Conservation (phyloP, 208 protist species). For the Tritrichomonas foetus region DNA sequence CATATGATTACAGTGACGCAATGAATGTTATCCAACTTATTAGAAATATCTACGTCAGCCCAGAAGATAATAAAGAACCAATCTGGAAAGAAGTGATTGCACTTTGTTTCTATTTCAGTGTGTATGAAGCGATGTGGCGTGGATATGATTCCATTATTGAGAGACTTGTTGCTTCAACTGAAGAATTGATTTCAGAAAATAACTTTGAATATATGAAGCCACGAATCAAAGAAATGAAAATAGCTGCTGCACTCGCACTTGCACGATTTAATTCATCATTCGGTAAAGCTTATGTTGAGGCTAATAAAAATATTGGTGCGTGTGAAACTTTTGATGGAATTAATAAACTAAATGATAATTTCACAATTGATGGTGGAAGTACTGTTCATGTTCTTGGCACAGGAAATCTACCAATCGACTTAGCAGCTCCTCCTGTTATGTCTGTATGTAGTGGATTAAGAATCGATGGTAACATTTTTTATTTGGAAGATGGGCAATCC, state of each 20-base stretch:
- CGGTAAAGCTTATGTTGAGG: not conserved
- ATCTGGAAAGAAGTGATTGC: not conserved
- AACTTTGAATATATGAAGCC: not conserved
- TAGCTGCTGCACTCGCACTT: not conserved
- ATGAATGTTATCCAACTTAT: not conserved
- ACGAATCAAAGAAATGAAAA: not conserved
- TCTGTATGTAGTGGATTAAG: not conserved
- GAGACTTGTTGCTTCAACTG: not conserved
- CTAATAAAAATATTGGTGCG: not conserved
- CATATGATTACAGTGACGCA: not conserved
- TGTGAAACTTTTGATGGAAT: not conserved
- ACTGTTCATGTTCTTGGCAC: not conserved
- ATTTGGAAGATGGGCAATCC: not conserved
- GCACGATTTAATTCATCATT: not conserved
- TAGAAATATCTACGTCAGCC: not conserved
- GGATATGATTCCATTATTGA: not conserved
- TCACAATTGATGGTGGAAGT: not conserved
- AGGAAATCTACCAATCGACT: not conserved
- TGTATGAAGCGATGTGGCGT: slow-evolving; percentile 8
- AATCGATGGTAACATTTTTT: not conserved
- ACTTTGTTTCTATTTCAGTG: not conserved
- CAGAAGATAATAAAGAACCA: not conserved
- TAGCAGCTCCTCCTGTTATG: not conserved
- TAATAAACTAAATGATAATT: not conserved
- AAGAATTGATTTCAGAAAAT: not conserved